Base-by-base conservation (phyloP, 768 basidiomycete species). In the Mrakia frigida region DNA sequence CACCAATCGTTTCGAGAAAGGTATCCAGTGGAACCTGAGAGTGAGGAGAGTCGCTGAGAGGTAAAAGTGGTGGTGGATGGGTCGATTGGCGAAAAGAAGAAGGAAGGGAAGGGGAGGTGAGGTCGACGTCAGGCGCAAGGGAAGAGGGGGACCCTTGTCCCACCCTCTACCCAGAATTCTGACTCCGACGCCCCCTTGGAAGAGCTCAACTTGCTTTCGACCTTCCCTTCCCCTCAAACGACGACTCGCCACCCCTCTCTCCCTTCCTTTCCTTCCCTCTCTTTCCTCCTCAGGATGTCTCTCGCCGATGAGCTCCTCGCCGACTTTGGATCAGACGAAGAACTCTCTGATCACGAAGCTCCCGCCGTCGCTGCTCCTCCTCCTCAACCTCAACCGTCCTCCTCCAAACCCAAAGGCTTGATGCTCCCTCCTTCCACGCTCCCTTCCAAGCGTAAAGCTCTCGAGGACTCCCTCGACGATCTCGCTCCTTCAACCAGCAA, bases 301-400 rank as follows among this genome's bases (percentile, higher is more conserved):
- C 88, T 98, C 39, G 96, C 93, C 31, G 91, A 98, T 84, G 93
- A 96, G 82, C 90, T 98, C 25, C 86, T 97, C 23, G 93, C 93
- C 41, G 95, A 97, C 84, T 89, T 97, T 68, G 87, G 93, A 74
- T 92, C 91, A 7, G 91, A 89, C 77, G 90, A 81, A 21, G 83
- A 81, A 33, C 80, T 71, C 4, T 70, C 79, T 0, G 61, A 76
- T 16, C 74, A 78, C 14, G 72, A 75, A 28, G 56, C 70, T 18
- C 33, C 76, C 2, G 18, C 71, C 18, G 59, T 43, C 16, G 28
- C 70, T 25, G 25, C 70, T 16, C 9, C 70, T 35, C n/a, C n/a
- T n/a, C 61, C 59, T 33, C 43, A 39, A 25, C 46, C 16, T 21
- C 77, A 7, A 77, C 79, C 52, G 2, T 68, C 75, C 73, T 41